Base-by-base conservation (phyloP, 1,284 basidiomycete genomes). In the Ustilago vetiveriae region DNA sequence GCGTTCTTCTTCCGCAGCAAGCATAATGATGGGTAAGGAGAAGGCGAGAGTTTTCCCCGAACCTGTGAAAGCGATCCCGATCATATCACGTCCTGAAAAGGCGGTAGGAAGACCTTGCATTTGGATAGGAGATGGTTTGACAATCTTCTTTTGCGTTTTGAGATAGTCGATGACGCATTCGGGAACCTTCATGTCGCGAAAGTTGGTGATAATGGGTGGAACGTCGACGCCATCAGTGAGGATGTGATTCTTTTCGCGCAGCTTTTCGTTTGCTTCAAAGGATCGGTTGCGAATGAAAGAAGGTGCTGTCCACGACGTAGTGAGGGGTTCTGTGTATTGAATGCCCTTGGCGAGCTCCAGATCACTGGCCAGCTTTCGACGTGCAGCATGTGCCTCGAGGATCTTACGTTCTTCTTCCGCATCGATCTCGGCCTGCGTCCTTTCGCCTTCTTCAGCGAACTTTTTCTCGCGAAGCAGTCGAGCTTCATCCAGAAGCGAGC, bases 151-250 rank as follows among this genome's bases (percentile, higher is more conserved):
- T 65, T 94, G 92, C 30, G 87, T 86, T 79, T 88, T 89, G 41
- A 99, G 86, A 81, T 91, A 90, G 53, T 90, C 87, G 29, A 98
- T 84, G 22, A 98, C 87, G 7, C 89, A 87, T 30, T 87, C 86
- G 3, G 95, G 96, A 9, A 99, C 88, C 85, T 97, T 98, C 96
- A 99, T 99, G 82, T 98, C 96, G 36, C 86, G 86, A 83, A 98
- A 98, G 74, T 91, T 88, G 63, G 92, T 89, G 52, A 98, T 96
- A 1, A 94, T 92, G 19, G 94, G 93, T 6, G 95, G 94, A n/a
- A 96, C 85, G 75, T 94, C 87, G 56, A 94, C 88, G 5, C 95
- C 95, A 74, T 97, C 92, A 17, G 91, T 88, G 19, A 96, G 84
- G 76, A 99, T 96, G 80, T 97, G 93, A 75, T 91, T 88, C 83